Evolutionary conservation across 1,284 basidiomycete species (phyloP), one percentile per base, ranked within the genome.

Genomic region (Earliella scabrosa): DNA sequence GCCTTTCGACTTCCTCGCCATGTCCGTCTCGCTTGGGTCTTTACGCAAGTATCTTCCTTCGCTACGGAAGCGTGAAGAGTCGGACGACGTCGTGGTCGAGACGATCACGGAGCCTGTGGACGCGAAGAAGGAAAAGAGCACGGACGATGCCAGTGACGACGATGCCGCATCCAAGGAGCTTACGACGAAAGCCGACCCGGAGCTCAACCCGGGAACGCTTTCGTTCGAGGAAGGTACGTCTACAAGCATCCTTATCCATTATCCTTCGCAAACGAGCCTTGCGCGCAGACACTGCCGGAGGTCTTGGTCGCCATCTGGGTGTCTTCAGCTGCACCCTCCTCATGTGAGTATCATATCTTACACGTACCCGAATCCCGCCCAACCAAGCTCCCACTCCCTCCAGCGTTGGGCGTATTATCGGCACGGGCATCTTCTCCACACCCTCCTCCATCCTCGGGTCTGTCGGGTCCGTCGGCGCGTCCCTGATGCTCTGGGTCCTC

Each of bases 401-500:
- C 61, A 80, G 79, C 31, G 75, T 84, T 27, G 82, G 82, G 2
- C 70, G 73, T 24, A 79, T 85, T 48, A 82, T 85, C 45, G 85
- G 85, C 0, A 85, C 85, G 0, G 85, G 84, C 7, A 83, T 86
- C 54, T 87, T 87, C 69, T 83, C 84, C 1, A 86, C 85, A 0
- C 82, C 84, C 0, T 82, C 82, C 0, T 82, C 81, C 0, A 86
- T 87, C 61, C 75, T 92, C 24, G 76, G 76, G 23, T 79, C 83
- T 1, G 82, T 85, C 0, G 88, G 88, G 31, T 86, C 87, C 7
- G 74, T 82, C 3, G 89, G 88, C 9, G 75, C 87, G 32, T 76
- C 84, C 0, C 74, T 90, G 34, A 68, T 85, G 44, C 85, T 90
- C 77, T 92, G 90, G 90, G 72, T 89, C 20, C 69, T 88, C 18